phyloP scores from a whole-genome alignment of 2,329 filamentous ascomycete genomes.

The Colletotrichum cereale region DNA sequence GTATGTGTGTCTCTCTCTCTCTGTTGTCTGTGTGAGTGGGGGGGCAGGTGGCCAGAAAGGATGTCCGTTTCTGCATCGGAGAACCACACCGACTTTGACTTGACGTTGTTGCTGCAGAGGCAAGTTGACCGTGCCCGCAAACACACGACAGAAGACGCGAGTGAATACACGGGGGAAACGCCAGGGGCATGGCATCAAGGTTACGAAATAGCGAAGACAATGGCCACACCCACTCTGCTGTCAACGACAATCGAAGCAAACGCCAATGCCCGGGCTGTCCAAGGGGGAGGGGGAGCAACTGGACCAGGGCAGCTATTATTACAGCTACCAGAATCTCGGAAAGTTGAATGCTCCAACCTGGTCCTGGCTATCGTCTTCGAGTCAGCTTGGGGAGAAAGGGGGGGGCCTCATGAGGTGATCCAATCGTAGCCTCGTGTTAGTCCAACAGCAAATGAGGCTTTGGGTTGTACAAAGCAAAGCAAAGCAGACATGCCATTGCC shows the following conservation, averaged over 20 bases:
- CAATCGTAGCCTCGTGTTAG: constrained; percentile 30
- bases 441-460: constrained; percentile 28
- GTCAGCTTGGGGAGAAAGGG: constrained; percentile 9
- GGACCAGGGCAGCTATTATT: constrained; percentile 23
- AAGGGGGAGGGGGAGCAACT: constrained; percentile 4
- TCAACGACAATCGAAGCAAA: constrained; percentile 22
- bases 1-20: constrained; percentile 14
- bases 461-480: constrained; percentile 12
- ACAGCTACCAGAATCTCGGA: constrained; percentile 29
- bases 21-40: not conserved
- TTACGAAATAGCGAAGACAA: constrained; percentile 8
- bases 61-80: constrained; percentile 23
- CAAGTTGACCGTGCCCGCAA: constrained; percentile 12
- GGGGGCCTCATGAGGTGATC: not conserved
- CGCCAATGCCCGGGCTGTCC: constrained; percentile 1
- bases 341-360: constrained; percentile 27
- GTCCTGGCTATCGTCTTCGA: constrained; percentile 23
- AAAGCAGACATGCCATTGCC: not conserved
- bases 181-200: not conserved
- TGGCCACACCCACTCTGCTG: not conserved
- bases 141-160: constrained; percentile 20
- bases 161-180: not conserved
- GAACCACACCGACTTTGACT: constrained; percentile 35
- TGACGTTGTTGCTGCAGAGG: constrained; percentile 2
- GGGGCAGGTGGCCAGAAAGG: not conserved